These are phyloP conservation scores for Hypocreales sp. DNA, from an alignment of 2,329 filamentous ascomycete genomes.

Conservation along the genomic window DNA sequence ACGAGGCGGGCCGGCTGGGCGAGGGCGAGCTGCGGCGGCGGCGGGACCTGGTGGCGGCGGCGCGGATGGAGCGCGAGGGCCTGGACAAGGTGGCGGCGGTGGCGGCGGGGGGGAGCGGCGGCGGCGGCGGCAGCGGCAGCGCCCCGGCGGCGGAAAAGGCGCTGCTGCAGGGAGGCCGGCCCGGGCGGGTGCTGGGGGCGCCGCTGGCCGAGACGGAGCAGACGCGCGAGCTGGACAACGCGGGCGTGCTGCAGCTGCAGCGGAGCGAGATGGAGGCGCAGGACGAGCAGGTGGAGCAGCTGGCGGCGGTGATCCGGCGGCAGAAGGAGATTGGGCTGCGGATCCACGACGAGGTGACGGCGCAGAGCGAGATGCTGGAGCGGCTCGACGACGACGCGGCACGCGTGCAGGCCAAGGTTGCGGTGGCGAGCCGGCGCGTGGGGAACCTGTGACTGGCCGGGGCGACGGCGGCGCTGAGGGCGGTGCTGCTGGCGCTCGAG, in stretches of 20 bases:
- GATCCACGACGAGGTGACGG: slow-evolving; percentile 58
- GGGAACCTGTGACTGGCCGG: slow-evolving; percentile 41
- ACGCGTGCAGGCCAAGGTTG: slow-evolving; percentile 51
- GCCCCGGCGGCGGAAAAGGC: slow-evolving; percentile 32
- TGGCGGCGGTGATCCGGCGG: slow-evolving; percentile 52
- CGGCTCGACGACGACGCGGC: slow-evolving; percentile 51
- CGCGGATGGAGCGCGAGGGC: slow-evolving; percentile 59
- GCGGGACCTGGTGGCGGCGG: slow-evolving; percentile 52
- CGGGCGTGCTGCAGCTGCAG: slow-evolving; percentile 59
- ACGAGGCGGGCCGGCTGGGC: slow-evolving; percentile 41
- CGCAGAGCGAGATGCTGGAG: slow-evolving; percentile 56
- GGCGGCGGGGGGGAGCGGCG: slow-evolving; percentile 11
- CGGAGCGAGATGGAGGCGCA: slow-evolving; percentile 60
- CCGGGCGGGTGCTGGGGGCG: slow-evolving; percentile 55
- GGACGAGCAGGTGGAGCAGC: slow-evolving; percentile 53
- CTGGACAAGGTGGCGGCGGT: slow-evolving; percentile 57
- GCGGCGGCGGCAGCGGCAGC: slow-evolving; percentile 34
- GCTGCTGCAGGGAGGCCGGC: slow-evolving; percentile 23
- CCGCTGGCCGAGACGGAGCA: slow-evolving; percentile 60
- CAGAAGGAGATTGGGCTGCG: slow-evolving; percentile 66
- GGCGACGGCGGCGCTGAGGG: slow-evolving; percentile 9
- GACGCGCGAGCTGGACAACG: slow-evolving; percentile 63
- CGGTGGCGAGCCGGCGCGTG: slow-evolving; percentile 57
- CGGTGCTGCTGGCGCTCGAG: slow-evolving; percentile 12
- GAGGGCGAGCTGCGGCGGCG: slow-evolving; percentile 61